A percentile compares a stretch with the other conserved stretches of the same genome.
These are phyloP conservation scores for Fusarium pseudonygamai DNA, from an alignment of 2,329 filamentous ascomycete genomes.

Conservation along the genomic window DNA sequence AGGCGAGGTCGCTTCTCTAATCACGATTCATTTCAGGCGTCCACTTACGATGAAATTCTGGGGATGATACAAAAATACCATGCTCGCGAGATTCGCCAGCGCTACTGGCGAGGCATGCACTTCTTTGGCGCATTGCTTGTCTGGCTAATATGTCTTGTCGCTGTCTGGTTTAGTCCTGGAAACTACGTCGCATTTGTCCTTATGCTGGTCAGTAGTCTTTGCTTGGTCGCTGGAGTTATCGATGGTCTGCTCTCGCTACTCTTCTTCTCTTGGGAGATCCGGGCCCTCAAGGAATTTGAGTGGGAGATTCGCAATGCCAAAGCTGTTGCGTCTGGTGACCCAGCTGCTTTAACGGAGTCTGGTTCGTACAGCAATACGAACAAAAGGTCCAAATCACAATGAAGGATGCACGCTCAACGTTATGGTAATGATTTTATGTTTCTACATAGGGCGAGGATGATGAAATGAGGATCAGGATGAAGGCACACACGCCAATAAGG, in stretches of 20 bases:
- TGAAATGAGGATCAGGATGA: conserved; percentile 34
- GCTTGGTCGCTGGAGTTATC: conserved; percentile 77
- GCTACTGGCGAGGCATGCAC: conserved; percentile 75
- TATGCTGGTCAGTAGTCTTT: conserved; percentile 80
- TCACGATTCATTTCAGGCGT: conserved; percentile 26
- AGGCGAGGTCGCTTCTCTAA: conserved; percentile 36
- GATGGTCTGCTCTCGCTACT: conserved; percentile 88
- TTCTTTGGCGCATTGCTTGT: conserved; percentile 75
- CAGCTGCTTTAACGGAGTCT: conserved; percentile 32
- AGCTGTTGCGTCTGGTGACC: conserved; percentile 49
- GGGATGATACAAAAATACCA: conserved; percentile 74
- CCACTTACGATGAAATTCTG: conserved; percentile 65
- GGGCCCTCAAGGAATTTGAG: conserved; percentile 87
- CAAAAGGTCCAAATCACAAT: conserved; percentile 29
- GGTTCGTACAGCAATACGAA: conserved; percentile 18
- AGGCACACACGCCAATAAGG: conserved; percentile 24
- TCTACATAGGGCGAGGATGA: conserved; percentile 33
- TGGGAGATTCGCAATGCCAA: conserved; percentile 86
- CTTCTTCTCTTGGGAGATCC: conserved; percentile 86
- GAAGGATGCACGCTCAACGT: conserved; percentile 9
- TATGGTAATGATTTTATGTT: conserved; percentile 29
- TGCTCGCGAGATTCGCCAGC: conserved; percentile 76
- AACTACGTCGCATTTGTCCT: conserved; percentile 84
- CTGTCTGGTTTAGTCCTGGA: conserved; percentile 83
- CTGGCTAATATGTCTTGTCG: conserved; percentile 79